Base-by-base conservation (phyloP, 2,329 filamentous ascomycete species). In the Lasiodiplodia hormozganensis region DNA sequence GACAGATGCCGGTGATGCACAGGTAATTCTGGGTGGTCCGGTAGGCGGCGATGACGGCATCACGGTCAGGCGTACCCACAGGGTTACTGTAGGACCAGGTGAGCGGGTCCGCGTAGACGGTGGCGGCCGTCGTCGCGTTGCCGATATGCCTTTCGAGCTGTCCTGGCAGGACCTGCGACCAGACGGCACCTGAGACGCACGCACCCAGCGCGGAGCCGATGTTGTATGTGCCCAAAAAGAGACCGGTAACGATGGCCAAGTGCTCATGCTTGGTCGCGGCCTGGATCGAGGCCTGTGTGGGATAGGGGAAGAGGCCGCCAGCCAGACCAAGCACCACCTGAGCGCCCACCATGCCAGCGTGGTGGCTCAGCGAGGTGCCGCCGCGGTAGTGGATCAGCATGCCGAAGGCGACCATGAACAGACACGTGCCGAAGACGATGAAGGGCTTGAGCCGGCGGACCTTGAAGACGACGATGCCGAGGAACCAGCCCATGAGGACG, bases 391-490 rank as follows among this genome's bases (percentile, higher is more conserved):
- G 82, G 73, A 90, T 90, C 21, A 91, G 80, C 0, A 91, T 82
- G 11, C 88, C 89, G 70, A 90, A 90, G 0, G 88, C 88, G n/a
- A 89, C 86, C 73, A 88, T 81, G 80, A 88, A 90, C 2, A 90
- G 81, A 10, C 80, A 77, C 1, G 87, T 89, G 40, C 89, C 89
- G 34, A 79, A 78, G 49, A 90, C 77, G 73, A 90, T 89, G 76
- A 91, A 89, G n/a, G 82, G 75, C 74, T 91, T 91, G 74, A 90
- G 83, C 28, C 85, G 86, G 65, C 87, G 85, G 28, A 89, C 82
- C 67, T 82, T 83, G 79, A 82, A 85, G 49, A 90, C 85, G 38
- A 90, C 76, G 14, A 88, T 73, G 5, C 88, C 88, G 18, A 89
- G 80, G 56, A 87, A 73, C 54, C 84, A 81, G 34, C 89, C 89